These are phyloP conservation scores for Senna tora DNA, from an alignment of 306 rosid genomes.

Conservation along the genomic window DNA sequence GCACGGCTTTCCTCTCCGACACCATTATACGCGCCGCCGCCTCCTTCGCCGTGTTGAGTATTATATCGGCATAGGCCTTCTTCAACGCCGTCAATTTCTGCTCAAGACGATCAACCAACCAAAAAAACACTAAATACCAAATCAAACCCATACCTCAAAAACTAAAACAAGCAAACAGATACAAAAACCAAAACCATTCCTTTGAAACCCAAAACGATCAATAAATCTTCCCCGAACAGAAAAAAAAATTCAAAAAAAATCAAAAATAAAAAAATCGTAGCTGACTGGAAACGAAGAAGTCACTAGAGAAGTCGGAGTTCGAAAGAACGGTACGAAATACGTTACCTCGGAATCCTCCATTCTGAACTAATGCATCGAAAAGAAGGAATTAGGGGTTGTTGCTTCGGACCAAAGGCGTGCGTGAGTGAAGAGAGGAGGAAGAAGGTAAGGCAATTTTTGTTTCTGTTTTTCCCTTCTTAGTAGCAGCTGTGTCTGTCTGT, in stretches of 20 bases:
- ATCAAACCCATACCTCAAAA: slow-evolving; percentile 8
- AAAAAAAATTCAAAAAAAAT: neutral
- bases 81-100: slow-evolving; percentile 85
- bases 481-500: slow-evolving; percentile 53
- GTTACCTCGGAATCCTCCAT: slow-evolving; percentile 53
- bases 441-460: slow-evolving; percentile 34
- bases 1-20: slow-evolving; percentile 68
- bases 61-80: slow-evolving; percentile 84
- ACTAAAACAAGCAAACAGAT: neutral
- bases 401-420: slow-evolving; percentile 13
- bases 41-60: slow-evolving; percentile 81
- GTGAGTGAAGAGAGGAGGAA: neutral
- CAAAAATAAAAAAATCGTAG: too few species aligned
- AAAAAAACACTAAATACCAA: slow-evolving; percentile 17
- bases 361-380: slow-evolving; percentile 12
- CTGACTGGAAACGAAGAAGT: slow-evolving; percentile 11
- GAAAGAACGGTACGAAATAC: neutral
- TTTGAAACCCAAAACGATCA: slow-evolving; percentile 4
- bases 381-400: neutral
- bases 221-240: neutral
- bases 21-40: slow-evolving; percentile 78
- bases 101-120: slow-evolving; percentile 30
- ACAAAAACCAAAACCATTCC: slow-evolving; percentile 36
- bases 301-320: neutral
- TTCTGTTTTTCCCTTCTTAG: slow-evolving; percentile 30